Percentiles rank a stretch among this genome's conserved stretches.
phyloP scores from a whole-genome alignment of 2,329 filamentous ascomycete genomes.

The Eutypa lata region DNA sequence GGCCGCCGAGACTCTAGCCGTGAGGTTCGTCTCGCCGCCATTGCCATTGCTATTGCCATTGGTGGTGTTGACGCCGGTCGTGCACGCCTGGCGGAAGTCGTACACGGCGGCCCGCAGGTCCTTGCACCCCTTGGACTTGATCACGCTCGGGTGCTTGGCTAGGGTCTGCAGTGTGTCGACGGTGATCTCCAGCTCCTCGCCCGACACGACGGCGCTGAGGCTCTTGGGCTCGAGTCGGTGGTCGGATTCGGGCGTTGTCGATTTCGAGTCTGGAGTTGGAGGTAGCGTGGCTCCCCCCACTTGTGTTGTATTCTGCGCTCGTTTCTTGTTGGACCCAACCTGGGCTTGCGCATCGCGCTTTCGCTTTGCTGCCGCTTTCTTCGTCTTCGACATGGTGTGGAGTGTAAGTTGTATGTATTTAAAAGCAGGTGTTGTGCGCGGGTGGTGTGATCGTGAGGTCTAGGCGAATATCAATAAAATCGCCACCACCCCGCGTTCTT shows the following conservation, averaged over 20 bases:
- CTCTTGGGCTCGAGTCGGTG: constrained; percentile 42
- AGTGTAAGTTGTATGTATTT: too few species aligned
- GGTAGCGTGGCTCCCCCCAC: too few species aligned
- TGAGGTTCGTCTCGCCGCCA: constrained; percentile 56
- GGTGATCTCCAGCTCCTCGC: constrained; percentile 65
- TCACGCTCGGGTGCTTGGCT: constrained; percentile 56
- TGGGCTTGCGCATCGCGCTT: constrained; percentile 38
- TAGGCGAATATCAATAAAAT: too few species aligned
- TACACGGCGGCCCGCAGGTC: constrained; percentile 65
- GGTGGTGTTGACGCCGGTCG: constrained; percentile 60
- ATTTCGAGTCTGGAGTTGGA: constrained; percentile 32
- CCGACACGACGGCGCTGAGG: constrained; percentile 52
- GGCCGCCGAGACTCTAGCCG: constrained; percentile 63
- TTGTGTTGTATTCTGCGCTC: background rate
- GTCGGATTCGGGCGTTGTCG: constrained; percentile 34
- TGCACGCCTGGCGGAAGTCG: constrained; percentile 66
- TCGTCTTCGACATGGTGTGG: constrained; percentile 40
- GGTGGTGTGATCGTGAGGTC: too few species aligned
- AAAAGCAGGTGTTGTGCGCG: too few species aligned
- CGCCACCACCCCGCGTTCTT: too few species aligned
- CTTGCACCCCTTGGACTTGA: constrained; percentile 67
- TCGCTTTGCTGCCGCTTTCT: constrained; percentile 37
- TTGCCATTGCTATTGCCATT: constrained; percentile 39
- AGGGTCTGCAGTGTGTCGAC: constrained; percentile 62
- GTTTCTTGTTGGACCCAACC: constrained; percentile 31